Evolutionary conservation across 257 asterid species (phyloP).

Genomic region (Phtheirospermum japonicum): DNA sequence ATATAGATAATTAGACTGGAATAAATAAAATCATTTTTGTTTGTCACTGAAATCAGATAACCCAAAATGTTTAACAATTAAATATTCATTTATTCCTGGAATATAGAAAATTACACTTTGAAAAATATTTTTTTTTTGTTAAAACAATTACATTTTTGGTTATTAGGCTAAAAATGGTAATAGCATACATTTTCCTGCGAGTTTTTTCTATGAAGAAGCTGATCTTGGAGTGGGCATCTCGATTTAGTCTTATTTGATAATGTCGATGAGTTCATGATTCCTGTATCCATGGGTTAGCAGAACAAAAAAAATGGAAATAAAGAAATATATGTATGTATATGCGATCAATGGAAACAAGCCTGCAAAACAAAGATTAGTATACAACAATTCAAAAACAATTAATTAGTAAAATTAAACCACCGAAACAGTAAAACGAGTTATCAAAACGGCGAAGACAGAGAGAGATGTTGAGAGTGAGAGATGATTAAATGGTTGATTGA

Average conservation of each 20-base stretch:
- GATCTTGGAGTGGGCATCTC: constrained; percentile 69
- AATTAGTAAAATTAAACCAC: background rate
- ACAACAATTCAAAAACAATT: constrained; percentile 5
- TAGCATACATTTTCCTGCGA: constrained; percentile 66
- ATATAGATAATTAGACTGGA: no score
- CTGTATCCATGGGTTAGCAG: constrained; percentile 74
- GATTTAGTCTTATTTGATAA: constrained; percentile 47
- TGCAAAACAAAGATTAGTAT: constrained; percentile 37
- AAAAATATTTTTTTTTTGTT: no score
- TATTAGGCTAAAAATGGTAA: no score
- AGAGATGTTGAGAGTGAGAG: constrained; percentile 21
- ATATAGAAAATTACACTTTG: no score
- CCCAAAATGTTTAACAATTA: no score
- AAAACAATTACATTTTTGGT: no score
- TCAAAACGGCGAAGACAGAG: constrained; percentile 7
- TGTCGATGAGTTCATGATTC: constrained; percentile 44
- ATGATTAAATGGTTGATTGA: constrained; percentile 14
- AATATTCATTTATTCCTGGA: no score
- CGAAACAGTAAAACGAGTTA: constrained; percentile 16
- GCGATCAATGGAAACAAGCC: constrained; percentile 18
- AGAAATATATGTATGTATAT: no score
- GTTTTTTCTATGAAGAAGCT: constrained; percentile 45
- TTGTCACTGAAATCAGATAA: no score
- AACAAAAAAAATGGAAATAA: constrained; percentile 13
- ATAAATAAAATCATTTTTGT: no score